These are phyloP conservation scores for Phytomonas francai DNA, from an alignment of 208 protist species.

Conservation along the genomic window DNA sequence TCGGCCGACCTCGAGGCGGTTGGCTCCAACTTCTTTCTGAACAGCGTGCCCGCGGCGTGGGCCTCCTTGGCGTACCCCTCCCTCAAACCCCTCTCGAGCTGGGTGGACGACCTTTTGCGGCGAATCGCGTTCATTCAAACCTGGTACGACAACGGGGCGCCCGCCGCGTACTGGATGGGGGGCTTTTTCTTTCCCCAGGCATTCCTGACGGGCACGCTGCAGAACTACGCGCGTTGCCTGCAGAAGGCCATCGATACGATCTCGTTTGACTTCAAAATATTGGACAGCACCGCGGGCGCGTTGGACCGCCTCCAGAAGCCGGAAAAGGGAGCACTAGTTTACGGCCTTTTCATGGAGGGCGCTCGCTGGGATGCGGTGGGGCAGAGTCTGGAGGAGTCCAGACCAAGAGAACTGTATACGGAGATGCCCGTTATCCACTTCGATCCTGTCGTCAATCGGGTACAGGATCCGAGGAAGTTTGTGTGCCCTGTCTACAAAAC, in stretches of 20 bases:
- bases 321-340: slow-evolving; percentile 78
- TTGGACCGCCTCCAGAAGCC: slow-evolving; percentile 14
- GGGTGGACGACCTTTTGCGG: slow-evolving; percentile 92
- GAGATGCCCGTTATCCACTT: slow-evolving; percentile 92
- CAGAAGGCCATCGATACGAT: slow-evolving; percentile 95
- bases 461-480: slow-evolving; percentile 64
- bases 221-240: slow-evolving; percentile 94
- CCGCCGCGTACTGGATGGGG: slow-evolving; percentile 92
- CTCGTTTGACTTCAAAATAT: slow-evolving; percentile 87
- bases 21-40: slow-evolving; percentile 92
- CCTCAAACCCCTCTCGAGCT: slow-evolving; percentile 94
- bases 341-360: slow-evolving; percentile 96
- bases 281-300: slow-evolving; percentile 11
- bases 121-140: slow-evolving; percentile 86
- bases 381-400: slow-evolving; percentile 85
- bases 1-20: slow-evolving; percentile 91
- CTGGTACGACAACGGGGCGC: slow-evolving; percentile 85
- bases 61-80: slow-evolving; percentile 90
- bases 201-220: slow-evolving; percentile 94
- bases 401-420: slow-evolving; percentile 93
- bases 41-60: slow-evolving; percentile 91
- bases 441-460: slow-evolving; percentile 65
- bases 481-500: slow-evolving; percentile 97
- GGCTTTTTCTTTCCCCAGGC: slow-evolving; percentile 98
- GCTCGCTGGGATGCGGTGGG: slow-evolving; percentile 88